phyloP scores from a whole-genome alignment of 805 yeast species.

The Ascoidea rubescens region DNA sequence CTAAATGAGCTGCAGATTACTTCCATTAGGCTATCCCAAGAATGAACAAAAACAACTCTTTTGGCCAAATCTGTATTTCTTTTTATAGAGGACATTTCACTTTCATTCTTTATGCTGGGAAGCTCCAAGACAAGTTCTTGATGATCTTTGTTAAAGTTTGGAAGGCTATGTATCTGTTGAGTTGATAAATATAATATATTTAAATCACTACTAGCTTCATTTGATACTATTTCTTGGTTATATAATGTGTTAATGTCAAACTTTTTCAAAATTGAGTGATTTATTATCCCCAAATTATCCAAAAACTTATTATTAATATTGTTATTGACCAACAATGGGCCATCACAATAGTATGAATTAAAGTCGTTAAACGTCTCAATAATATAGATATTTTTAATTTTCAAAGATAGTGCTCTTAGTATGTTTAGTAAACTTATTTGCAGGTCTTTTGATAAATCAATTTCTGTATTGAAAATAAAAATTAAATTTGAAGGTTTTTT shows the following conservation, averaged over 20 bases:
- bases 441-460: not conserved
- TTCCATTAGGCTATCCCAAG: not conserved
- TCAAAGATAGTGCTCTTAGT: not conserved
- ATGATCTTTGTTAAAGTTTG: not conserved
- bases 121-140: not conserved
- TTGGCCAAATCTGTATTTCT: not conserved
- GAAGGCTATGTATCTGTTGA: not conserved
- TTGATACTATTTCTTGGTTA: not conserved
- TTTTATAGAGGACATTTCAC: not conserved
- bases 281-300: not conserved
- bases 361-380: not conserved
- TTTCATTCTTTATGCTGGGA: not conserved
- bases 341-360: not conserved
- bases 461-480: not conserved
- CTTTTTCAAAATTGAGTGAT: not conserved
- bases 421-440: not conserved
- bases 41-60: not conserved
- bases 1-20: not conserved
- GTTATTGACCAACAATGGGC: not conserved
- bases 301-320: no score
- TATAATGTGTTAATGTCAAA: not conserved
- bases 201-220: not conserved
- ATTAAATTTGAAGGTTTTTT: not conserved
- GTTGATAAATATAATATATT: not conserved
- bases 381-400: no score